Evolutionary conservation across 108 stramenopile species (phyloP), one percentile per base, ranked within the genome.

Genomic region (Cyclostephanos tholiformis): DNA sequence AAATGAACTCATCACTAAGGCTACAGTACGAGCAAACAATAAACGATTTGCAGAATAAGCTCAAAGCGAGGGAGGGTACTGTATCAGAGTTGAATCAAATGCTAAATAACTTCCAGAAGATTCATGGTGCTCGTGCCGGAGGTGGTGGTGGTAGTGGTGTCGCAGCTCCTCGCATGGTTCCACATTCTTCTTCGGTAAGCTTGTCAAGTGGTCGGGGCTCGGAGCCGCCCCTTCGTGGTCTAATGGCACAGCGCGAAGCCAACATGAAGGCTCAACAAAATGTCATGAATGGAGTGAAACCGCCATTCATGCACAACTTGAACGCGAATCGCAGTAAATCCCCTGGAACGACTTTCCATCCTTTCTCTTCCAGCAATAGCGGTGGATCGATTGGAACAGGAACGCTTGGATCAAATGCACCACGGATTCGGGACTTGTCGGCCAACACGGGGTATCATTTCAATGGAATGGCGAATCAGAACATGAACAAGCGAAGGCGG

Each of bases 221-320:
- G 53, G 71, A 64, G 10, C 86, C 86, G 26, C 87, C 87, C 2
- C 68, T 88, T 43, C 76, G 83, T 52, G 85, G 85, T 9, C 74
- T 88, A 46, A 84, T 86, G 74, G 84, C 77, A 50, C 87, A 86
- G 58, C 83, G 83, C 46, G 79, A 88, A 73, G 85, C 85, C 19
- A 74, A 81, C 36, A 79, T 83, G 46, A 64, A 65, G 14, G 83
- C 86, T 16, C 78, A 72, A 14, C 85, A 84, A 52, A 75, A 84
- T 32, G 76, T 75, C 25, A 75, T 78, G 76, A 73, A 76, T 67
- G 80, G 71, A 38, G 57, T 63, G 6, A 77, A 68, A 26, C 80
- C 56, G 32, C 80, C 80, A 26, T 77, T 77, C 36, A 68, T 83
- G 52, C 69, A 77, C 70, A 43, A 32, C 41, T 71, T 80, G 79